A percentile compares a stretch with the other conserved stretches of the same genome.
These are phyloP conservation scores for Acanthamoeba royreba DNA, from an alignment of 208 protist species.

Conservation along the genomic window DNA sequence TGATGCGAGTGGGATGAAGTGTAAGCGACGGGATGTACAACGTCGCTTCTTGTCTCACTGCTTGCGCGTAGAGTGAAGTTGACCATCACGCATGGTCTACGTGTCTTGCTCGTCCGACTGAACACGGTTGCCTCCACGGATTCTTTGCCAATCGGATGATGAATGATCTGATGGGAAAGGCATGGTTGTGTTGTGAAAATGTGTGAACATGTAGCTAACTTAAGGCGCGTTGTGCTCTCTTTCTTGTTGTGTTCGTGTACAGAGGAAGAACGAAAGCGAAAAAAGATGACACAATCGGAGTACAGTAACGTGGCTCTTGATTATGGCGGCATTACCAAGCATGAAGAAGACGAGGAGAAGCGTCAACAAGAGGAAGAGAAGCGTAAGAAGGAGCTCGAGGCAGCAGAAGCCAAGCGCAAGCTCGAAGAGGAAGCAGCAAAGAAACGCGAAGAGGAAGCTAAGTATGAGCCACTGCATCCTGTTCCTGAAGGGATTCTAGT, in stretches of 20 bases:
- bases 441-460: background rate
- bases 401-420: background rate
- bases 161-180: too few relatives aligned
- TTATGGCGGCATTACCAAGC: background rate
- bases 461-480: background rate
- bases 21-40: too few relatives aligned
- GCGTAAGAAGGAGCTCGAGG: background rate
- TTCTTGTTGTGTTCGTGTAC: background rate
- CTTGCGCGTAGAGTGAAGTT: too few relatives aligned
- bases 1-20: too few relatives aligned
- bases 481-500: background rate
- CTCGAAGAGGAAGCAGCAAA: background rate
- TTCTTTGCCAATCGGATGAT: too few relatives aligned
- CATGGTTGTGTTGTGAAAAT: background rate
- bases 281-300: background rate
- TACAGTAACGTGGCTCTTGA: background rate
- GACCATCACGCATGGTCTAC: too few relatives aligned
- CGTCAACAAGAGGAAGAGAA: background rate
- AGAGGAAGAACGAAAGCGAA: constrained; percentile 30
- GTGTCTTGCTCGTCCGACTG: too few relatives aligned
- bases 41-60: too few relatives aligned
- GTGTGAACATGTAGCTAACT: background rate
- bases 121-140: too few relatives aligned
- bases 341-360: background rate
- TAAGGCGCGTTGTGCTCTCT: background rate